Evolutionary conservation across 352 stramenopile species (phyloP).

Genomic region (Phytophthora lateralis): DNA sequence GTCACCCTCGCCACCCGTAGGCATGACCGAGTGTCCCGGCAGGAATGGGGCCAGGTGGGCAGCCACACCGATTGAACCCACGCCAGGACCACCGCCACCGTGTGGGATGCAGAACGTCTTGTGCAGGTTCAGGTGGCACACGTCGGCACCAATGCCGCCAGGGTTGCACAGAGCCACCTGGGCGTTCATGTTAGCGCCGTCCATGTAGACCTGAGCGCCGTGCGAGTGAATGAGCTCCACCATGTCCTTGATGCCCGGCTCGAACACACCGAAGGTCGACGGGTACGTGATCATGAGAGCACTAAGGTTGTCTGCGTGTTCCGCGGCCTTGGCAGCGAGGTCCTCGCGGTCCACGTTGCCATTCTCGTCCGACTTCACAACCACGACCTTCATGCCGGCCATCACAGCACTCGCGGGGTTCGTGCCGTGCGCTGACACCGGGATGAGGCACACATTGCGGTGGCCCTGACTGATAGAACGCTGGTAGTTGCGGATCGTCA

Average conservation of each 20-base stretch:
- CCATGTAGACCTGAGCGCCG: slow-evolving; percentile 99
- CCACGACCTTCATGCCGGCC: slow-evolving; percentile 98
- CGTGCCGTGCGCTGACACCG: slow-evolving; percentile 98
- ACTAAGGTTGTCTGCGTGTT: slow-evolving; percentile 96
- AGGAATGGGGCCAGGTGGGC: slow-evolving; percentile 96
- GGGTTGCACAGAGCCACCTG: slow-evolving; percentile 98
- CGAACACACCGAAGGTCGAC: slow-evolving; percentile 99
- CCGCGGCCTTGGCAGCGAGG: slow-evolving; percentile 94
- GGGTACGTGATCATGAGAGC: slow-evolving; percentile 99
- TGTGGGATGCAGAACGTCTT: slow-evolving; percentile 99
- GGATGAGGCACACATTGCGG: slow-evolving; percentile 98
- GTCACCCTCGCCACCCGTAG: slow-evolving; percentile 79
- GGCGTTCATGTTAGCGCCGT: slow-evolving; percentile 99
- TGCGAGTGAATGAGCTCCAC: slow-evolving; percentile 95
- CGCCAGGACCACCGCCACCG: slow-evolving; percentile 96
- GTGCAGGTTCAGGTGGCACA: slow-evolving; percentile 99
- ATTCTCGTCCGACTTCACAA: slow-evolving; percentile 96
- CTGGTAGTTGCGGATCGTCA: slow-evolving; percentile 97
- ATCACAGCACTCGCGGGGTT: slow-evolving; percentile 98
- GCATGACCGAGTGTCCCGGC: slow-evolving; percentile 93
- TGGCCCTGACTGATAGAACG: slow-evolving; percentile 91
- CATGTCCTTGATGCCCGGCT: slow-evolving; percentile 98
- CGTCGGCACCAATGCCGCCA: slow-evolving; percentile 96
- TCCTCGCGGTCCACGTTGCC: slow-evolving; percentile 97
- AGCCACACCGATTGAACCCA: slow-evolving; percentile 92